phyloP scores from a whole-genome alignment of 192 early-diverging fungal species.

The Kickxella alabastrina region DNA sequence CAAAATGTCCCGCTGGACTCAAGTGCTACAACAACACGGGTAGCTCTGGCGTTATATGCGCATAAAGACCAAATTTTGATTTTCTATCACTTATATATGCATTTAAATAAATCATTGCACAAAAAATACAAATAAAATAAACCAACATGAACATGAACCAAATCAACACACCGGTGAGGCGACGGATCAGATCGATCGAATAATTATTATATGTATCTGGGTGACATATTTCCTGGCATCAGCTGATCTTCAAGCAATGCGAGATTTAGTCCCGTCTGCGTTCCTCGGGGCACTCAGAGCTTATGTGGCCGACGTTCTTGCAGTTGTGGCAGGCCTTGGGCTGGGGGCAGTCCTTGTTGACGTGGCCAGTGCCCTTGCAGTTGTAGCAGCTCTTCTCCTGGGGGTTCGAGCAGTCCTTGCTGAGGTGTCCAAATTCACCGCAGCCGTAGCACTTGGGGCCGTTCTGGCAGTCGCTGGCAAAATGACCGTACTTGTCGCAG shows the following conservation, averaged over 20 bases:
- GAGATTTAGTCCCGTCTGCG: not conserved
- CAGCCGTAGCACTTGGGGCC: constrained; percentile 48
- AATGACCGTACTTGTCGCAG: constrained; percentile 55
- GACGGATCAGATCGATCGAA: too few relatives aligned
- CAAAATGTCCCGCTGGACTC: constrained; percentile 27
- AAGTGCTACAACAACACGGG: constrained; percentile 44
- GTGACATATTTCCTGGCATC: not conserved
- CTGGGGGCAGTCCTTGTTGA: constrained; percentile 39
- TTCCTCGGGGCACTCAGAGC: constrained; percentile 41
- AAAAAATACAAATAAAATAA: too few relatives aligned
- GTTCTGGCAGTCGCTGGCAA: constrained; percentile 35
- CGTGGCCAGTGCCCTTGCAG: constrained; percentile 53
- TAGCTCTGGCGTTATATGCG: constrained; percentile 30
- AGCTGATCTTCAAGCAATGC: too few relatives aligned
- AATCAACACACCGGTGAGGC: too few relatives aligned
- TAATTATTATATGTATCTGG: not conserved
- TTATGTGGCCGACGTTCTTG: constrained; percentile 45
- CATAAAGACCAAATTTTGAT: constrained; percentile 8
- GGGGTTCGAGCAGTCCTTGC: constrained; percentile 23
- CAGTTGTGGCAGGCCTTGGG: constrained; percentile 57
- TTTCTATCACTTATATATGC: too few relatives aligned
- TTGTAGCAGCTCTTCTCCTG: constrained; percentile 40
- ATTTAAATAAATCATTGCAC: too few relatives aligned
- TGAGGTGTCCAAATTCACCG: constrained; percentile 29
- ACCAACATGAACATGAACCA: too few relatives aligned